These are phyloP conservation scores for Cinchona pubescens DNA, from an alignment of 257 asterid genomes.

Conservation along the genomic window DNA sequence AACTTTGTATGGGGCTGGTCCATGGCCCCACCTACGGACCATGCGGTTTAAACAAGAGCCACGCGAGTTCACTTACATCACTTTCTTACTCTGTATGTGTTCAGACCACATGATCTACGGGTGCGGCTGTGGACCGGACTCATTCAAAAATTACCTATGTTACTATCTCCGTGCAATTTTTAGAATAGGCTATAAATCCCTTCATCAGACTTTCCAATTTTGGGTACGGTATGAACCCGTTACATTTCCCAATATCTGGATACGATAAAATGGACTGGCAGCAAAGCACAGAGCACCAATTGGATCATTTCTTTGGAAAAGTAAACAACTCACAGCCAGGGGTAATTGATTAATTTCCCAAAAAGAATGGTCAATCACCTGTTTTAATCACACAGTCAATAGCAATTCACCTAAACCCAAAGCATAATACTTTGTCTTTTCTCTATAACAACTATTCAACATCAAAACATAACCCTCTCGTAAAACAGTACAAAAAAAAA, in stretches of 20 bases:
- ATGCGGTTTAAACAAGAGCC: no score
- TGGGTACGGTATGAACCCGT: not conserved
- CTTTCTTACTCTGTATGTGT: no score
- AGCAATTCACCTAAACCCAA: not conserved
- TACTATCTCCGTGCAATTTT: no score
- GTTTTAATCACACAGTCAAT: not conserved
- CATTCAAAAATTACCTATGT: no score
- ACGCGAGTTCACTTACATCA: no score
- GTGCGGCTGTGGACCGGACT: no score
- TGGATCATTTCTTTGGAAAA: not conserved
- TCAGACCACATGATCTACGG: no score
- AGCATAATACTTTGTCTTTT: slow-evolving; percentile 1
- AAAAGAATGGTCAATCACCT: not conserved
- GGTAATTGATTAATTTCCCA: not conserved
- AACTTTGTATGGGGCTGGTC: no score
- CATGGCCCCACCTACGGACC: no score
- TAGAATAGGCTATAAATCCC: no score
- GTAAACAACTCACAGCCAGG: not conserved
- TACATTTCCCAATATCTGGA: not conserved
- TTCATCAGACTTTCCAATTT: not conserved
- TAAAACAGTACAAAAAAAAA: not conserved
- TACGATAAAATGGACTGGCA: not conserved
- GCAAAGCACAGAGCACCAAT: not conserved
- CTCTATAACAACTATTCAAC: not conserved
- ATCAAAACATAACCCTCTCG: not conserved